These are phyloP conservation scores for Triticum dicoccoides DNA, from an alignment of 176 grass and related monocot species.

Conservation along the genomic window DNA sequence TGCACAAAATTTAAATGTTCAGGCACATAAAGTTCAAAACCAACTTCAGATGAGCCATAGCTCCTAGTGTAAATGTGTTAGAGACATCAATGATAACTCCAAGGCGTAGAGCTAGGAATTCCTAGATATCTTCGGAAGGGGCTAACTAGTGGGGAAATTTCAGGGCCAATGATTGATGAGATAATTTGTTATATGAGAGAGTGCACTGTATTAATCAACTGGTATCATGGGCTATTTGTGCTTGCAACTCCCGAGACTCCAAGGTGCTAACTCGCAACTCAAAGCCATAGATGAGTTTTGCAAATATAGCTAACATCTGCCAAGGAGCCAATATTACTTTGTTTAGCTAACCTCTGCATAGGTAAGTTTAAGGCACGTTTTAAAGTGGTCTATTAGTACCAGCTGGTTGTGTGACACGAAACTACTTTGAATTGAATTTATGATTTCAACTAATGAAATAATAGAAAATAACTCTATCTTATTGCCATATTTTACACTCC, in stretches of 20 bases:
- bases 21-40: neutral
- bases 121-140: neutral
- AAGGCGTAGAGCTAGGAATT: neutral
- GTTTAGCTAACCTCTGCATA: slow-evolving; percentile 31
- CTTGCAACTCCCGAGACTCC: too few relatives aligned
- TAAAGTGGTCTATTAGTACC: slow-evolving; percentile 21
- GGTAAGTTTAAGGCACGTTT: slow-evolving; percentile 27
- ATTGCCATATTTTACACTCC: too few relatives aligned
- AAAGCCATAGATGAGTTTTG: too few relatives aligned
- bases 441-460: slow-evolving; percentile 10
- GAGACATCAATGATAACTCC: neutral
- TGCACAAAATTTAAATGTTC: neutral
- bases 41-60: neutral
- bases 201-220: too few relatives aligned
- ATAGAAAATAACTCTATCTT: neutral
- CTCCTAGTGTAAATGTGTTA: neutral
- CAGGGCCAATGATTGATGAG: too few relatives aligned
- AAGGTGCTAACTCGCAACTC: too few relatives aligned
- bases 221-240: too few relatives aligned
- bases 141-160: neutral
- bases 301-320: neutral
- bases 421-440: slow-evolving; percentile 3
- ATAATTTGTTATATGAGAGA: too few relatives aligned
- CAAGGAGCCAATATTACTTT: slow-evolving; percentile 45
- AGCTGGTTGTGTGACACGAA: slow-evolving; percentile 25